Conservation (phyloP, 371 early-diverging fungal genomes). For the Mortierella sp. region DNA sequence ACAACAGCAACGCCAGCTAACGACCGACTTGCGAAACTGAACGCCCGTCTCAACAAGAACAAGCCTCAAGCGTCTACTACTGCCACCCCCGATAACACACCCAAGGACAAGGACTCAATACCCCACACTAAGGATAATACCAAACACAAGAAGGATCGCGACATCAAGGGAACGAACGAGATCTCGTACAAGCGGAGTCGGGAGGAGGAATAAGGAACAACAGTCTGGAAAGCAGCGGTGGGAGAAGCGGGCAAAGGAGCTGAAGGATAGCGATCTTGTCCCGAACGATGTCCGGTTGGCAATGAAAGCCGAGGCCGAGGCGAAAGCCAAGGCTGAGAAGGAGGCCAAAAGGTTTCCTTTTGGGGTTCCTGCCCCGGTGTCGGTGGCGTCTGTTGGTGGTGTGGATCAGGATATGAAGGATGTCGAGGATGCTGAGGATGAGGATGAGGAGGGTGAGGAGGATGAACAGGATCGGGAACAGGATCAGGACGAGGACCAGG, state of each 20-base stretch:
- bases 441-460: not conserved
- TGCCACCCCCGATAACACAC: slow-evolving; percentile 10
- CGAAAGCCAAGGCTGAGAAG: slow-evolving; percentile 9
- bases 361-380: not conserved
- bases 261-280: slow-evolving; percentile 48
- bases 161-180: not conserved
- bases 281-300: slow-evolving; percentile 53
- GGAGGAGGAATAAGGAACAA: slow-evolving; percentile 25
- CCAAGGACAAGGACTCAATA: slow-evolving; percentile 16
- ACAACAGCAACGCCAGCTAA: slow-evolving; percentile 8
- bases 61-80: slow-evolving; percentile 14
- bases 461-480: slow-evolving; percentile 1
- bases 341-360: not conserved
- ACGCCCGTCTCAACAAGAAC: slow-evolving; percentile 52
- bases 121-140: not conserved
- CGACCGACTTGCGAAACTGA: slow-evolving; percentile 47
- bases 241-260: slow-evolving; percentile 50
- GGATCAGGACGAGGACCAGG: not conserved
- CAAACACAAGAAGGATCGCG: not conserved
- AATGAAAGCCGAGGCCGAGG: slow-evolving; percentile 53
- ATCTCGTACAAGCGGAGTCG: slow-evolving; percentile 46
- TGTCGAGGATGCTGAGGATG: not conserved
- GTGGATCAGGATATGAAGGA: slow-evolving; percentile 15
- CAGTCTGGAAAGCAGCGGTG: slow-evolving; percentile 38
- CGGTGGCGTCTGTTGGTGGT: not conserved